These are phyloP conservation scores for Schizochytrium sp. DNA, from an alignment of 108 stramenopile genomes.

Conservation along the genomic window DNA sequence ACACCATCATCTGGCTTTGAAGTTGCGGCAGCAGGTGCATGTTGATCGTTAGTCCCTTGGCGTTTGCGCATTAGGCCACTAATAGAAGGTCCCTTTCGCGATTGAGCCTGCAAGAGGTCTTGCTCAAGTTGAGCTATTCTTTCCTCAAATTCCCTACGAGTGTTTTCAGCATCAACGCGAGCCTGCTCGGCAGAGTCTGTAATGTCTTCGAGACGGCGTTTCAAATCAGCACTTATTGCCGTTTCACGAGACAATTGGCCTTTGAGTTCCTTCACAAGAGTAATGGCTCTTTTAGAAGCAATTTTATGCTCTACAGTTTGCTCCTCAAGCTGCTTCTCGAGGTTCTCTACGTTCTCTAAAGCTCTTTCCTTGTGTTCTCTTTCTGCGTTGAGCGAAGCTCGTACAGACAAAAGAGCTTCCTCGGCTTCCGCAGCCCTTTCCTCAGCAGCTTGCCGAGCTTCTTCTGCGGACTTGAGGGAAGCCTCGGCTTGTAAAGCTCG, in stretches of 20 bases:
- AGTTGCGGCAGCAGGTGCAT: neutral
- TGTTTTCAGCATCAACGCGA: neutral
- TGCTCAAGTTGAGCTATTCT: neutral
- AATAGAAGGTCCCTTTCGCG: neutral
- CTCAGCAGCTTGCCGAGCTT: neutral
- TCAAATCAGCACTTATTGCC: neutral
- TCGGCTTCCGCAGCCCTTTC: neutral
- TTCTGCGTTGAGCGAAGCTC: neutral
- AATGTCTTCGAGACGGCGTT: neutral
- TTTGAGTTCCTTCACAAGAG: slow-evolving; percentile 22
- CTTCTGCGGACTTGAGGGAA: neutral
- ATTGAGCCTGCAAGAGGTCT: neutral
- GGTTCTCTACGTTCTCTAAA: neutral
- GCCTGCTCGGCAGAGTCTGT: neutral
- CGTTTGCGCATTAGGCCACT: slow-evolving; percentile 5
- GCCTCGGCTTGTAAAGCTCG: neutral
- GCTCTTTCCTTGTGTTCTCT: neutral
- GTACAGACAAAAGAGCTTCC: neutral
- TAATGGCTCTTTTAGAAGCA: neutral
- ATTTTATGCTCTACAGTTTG: slow-evolving; percentile 10
- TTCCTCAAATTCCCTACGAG: neutral
- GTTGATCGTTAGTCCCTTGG: neutral
- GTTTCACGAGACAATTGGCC: slow-evolving; percentile 3
- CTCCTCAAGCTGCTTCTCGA: slow-evolving; percentile 35
- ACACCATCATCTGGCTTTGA: neutral